Evolutionary conservation across 345 rosid species (phyloP).

Genomic region (Microcos paniculata): DNA sequence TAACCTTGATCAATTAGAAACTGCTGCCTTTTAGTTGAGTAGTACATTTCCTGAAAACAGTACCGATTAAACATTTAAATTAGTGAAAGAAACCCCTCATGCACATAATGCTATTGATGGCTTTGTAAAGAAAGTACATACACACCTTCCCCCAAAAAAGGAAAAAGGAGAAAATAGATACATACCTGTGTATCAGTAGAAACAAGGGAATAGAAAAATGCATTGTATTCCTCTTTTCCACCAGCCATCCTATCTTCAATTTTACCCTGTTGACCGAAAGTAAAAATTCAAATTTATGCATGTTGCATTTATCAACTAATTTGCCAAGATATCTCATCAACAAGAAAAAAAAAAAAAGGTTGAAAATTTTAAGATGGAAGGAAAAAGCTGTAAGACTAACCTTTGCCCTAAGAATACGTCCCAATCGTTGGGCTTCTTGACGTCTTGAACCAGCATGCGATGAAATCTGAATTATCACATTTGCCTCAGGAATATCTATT

Average conservation of each 20-base stretch:
- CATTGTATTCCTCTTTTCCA: slow-evolving; percentile 97
- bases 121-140: background rate
- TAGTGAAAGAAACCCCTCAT: background rate
- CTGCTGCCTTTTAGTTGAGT: slow-evolving; percentile 92
- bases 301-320: background rate
- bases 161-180: background rate
- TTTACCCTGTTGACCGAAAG: slow-evolving; percentile 59
- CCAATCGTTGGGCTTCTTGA: slow-evolving; percentile 96
- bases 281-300: background rate
- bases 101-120: too few relatives aligned
- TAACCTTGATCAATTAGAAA: slow-evolving; percentile 96
- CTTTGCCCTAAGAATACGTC: slow-evolving; percentile 99
- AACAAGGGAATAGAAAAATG: slow-evolving; percentile 95
- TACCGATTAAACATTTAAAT: background rate
- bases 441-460: slow-evolving; percentile 99
- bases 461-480: slow-evolving; percentile 94
- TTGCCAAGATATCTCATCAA: background rate
- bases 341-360: background rate
- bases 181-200: slow-evolving; percentile 93
- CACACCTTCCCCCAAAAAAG: background rate
- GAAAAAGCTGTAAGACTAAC: slow-evolving; percentile 31
- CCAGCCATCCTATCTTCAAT: slow-evolving; percentile 97
- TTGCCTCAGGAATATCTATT: slow-evolving; percentile 97
- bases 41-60: slow-evolving; percentile 75
- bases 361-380: background rate